phyloP scores from a whole-genome alignment of 1,284 basidiomycete genomes.

The Kalmanozyma brasiliensis region DNA sequence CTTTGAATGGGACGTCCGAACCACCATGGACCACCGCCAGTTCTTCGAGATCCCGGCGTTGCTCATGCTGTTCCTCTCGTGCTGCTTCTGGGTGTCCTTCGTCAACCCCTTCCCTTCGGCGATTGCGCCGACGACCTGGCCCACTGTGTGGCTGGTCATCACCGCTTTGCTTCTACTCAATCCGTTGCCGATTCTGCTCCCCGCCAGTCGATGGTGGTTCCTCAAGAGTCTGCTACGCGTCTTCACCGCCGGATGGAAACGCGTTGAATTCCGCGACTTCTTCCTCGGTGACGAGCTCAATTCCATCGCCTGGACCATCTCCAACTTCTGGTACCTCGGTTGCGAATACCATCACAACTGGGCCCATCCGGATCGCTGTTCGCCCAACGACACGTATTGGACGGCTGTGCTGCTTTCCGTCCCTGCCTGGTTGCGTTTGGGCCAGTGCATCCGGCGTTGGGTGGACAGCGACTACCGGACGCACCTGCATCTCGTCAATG shows the following conservation, averaged over 20 bases:
- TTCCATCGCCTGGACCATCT: conserved; percentile 66
- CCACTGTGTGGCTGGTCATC: conserved; percentile 83
- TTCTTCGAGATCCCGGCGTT: conserved; percentile 86
- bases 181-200: conserved; percentile 78
- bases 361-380: conserved; percentile 48
- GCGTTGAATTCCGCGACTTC: conserved; percentile 67
- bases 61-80: conserved; percentile 79
- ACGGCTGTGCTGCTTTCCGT: conserved; percentile 73
- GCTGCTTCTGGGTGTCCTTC: conserved; percentile 87
- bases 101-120: conserved; percentile 67
- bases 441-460: conserved; percentile 88
- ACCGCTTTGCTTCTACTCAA: conserved; percentile 76
- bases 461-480: conserved; percentile 75
- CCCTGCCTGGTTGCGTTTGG: conserved; percentile 79
- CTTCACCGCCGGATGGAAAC: conserved; percentile 75
- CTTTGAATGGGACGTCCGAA: conserved; percentile 77
- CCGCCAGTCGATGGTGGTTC: conserved; percentile 81
- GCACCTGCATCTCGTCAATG: conserved; percentile 85
- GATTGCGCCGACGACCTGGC: conserved; percentile 74
- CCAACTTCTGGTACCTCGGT: conserved; percentile 72
- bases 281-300: conserved; percentile 68
- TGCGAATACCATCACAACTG: conserved; percentile 75
- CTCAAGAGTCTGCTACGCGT: conserved; percentile 73
- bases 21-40: conserved; percentile 80
- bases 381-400: conserved; percentile 61